Percentiles rank a stretch among this genome's conserved stretches.
phyloP scores from a whole-genome alignment of 495 filamentous ascomycete species.

The Hypoxylon rickii region DNA sequence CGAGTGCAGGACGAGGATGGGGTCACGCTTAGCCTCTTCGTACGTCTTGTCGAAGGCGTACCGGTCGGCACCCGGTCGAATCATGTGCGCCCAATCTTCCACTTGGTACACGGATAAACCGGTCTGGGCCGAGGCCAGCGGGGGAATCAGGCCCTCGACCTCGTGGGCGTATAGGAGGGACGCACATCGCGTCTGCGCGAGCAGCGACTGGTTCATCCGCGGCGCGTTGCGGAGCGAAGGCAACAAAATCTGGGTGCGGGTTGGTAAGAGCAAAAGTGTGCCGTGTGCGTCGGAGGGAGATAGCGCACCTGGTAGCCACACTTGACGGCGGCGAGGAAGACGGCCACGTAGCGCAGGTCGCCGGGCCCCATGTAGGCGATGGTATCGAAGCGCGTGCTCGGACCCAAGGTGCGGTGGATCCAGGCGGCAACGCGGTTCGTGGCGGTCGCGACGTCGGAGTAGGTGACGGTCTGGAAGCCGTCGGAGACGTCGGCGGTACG shows the following conservation, averaged over 20 bases:
- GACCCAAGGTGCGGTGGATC: not conserved
- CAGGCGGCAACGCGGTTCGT: not conserved
- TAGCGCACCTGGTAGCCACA: not conserved
- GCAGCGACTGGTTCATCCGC: not conserved
- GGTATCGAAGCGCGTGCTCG: not conserved
- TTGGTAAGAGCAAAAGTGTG: too few species aligned
- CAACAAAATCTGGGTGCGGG: too few species aligned
- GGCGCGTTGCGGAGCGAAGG: not conserved
- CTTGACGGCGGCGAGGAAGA: not conserved
- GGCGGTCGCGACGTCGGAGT: not conserved
- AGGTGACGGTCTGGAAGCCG: not conserved
- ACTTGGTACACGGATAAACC: not conserved
- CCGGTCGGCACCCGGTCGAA: not conserved
- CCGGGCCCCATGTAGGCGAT: not conserved
- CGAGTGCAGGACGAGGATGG: not conserved
- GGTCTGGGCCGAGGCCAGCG: not conserved
- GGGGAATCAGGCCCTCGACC: not conserved
- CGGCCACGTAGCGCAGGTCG: not conserved
- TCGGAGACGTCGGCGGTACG: not conserved
- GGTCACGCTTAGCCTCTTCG: not conserved
- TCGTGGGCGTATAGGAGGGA: not conserved
- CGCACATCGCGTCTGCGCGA: not conserved
- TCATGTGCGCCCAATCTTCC: not conserved
- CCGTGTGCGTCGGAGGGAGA: too few species aligned
- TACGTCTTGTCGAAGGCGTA: not conserved